Conservation (phyloP, 495 filamentous ascomycete genomes). For the Amphirosellinia nigrospora region DNA sequence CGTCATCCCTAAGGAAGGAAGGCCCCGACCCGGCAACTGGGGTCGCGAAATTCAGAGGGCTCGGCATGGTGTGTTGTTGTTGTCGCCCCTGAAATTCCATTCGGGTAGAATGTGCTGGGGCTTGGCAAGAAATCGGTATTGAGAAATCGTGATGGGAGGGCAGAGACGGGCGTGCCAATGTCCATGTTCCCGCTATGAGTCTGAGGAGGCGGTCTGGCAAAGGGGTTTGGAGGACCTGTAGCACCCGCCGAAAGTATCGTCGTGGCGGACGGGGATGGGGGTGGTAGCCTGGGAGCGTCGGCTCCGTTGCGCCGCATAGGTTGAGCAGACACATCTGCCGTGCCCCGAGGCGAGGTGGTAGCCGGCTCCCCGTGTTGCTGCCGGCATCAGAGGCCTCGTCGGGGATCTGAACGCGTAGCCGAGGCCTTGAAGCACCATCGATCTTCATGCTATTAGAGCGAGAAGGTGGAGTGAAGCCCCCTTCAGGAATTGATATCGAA, state of each 20-base stretch:
- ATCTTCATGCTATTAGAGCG: constrained; percentile 71
- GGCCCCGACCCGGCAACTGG: constrained; percentile 76
- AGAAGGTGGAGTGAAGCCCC: constrained; percentile 67
- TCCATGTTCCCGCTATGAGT: constrained; percentile 71
- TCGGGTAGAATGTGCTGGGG: constrained; percentile 89
- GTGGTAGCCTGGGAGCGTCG: constrained; percentile 76
- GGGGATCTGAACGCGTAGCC: constrained; percentile 92
- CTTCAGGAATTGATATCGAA: constrained; percentile 61
- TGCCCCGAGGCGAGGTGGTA: constrained; percentile 71
- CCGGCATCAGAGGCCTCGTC: constrained; percentile 85
- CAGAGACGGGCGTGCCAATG: constrained; percentile 97
- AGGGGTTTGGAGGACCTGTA: constrained; percentile 91
- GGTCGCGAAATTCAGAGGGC: constrained; percentile 89
- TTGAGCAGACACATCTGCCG: constrained; percentile 56
- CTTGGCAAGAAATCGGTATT: constrained; percentile 83
- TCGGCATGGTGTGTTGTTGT: constrained; percentile 85
- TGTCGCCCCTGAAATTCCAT: constrained; percentile 73
- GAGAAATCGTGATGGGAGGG: constrained; percentile 89
- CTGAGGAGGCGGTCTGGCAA: constrained; percentile 71
- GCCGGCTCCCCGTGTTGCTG: constrained; percentile 74
- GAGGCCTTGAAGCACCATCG: constrained; percentile 70
- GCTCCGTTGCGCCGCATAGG: constrained; percentile 46
- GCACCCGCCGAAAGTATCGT: constrained; percentile 89
- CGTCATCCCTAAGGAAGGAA: constrained; percentile 66
- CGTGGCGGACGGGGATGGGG: constrained; percentile 85